phyloP scores from a whole-genome alignment of 2,329 filamentous ascomycete genomes.

The Fusarium kyushuense region DNA sequence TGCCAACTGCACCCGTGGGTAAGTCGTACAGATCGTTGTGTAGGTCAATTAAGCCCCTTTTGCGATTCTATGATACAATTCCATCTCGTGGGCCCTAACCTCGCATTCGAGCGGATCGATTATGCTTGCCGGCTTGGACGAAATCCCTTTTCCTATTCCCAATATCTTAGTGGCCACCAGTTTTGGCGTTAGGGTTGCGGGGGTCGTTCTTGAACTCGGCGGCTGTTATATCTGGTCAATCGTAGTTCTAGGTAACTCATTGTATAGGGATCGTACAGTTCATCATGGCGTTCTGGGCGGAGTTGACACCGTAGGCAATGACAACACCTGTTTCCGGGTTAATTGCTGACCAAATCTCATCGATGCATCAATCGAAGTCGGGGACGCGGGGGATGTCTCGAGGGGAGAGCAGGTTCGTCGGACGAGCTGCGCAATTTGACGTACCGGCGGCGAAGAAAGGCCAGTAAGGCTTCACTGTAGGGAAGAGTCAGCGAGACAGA shows the following conservation, averaged over 20 bases:
- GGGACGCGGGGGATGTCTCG: constrained; percentile 16
- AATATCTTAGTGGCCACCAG: constrained; percentile 59
- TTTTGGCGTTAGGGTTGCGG: constrained; percentile 77
- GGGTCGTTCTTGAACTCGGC: constrained; percentile 98
- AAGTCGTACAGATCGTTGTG: constrained; percentile 38
- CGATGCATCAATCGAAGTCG: constrained; percentile 40
- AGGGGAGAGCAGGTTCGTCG: constrained; percentile 26
- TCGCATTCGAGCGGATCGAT: constrained; percentile 47
- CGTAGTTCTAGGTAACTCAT: constrained; percentile 24
- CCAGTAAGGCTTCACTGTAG: constrained; percentile 85
- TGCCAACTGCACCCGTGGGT: constrained; percentile 2
- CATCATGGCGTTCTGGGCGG: constrained; percentile 80
- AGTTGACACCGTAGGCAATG: constrained; percentile 93
- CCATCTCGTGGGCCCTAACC: constrained; percentile 46
- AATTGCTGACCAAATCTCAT: constrained; percentile 42
- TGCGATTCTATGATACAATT: constrained; percentile 60
- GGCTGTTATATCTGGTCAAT: constrained; percentile 65
- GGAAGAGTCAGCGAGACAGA: constrained; percentile 48
- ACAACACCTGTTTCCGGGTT: constrained; percentile 72
- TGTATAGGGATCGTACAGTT: constrained; percentile 67
- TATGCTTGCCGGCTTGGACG: constrained; percentile 42
- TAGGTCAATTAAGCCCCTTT: constrained; percentile 53
- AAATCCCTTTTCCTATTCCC: constrained; percentile 41
- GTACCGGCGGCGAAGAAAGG: constrained; percentile 96
- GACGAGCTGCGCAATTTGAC: constrained; percentile 54